Evolutionary conservation across 2,329 filamentous ascomycete species (phyloP), one percentile per base, ranked within the genome.

Genomic region (Verticillium nonalfalfae): DNA sequence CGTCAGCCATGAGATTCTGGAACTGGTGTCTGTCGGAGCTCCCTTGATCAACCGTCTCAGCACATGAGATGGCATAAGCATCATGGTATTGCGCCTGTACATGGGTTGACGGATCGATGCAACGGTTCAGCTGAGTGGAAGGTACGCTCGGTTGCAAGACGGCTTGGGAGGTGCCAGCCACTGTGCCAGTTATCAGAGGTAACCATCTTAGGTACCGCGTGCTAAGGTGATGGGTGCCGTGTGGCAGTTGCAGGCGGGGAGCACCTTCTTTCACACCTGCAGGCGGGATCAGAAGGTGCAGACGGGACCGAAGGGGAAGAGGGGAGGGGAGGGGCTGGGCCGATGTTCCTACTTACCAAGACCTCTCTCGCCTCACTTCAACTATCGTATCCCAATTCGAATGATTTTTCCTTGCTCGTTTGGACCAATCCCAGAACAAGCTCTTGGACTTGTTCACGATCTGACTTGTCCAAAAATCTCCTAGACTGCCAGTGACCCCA

Each of bases 1-100:
- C 57, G 40, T 58, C 57, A 58, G 57, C 57, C 57, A 50, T 50
- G 21, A 21, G n/a, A 50, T 50, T 34, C 38, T 50, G 26, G 45
- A 58, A 58, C 57, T 45, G 18, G 21, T 40, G 13, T 34, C 35
- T 34, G 57, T 58, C 57, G 39, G 39, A 58, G 57, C 36, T 31
- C 10, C 18, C 38, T 40, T 50, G 57, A 52, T 58, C 57, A 33
- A 45, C 57, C 57, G 57, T 58, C 57, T 58, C 57, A 58, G 33
- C 21, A 34, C 5, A 34, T 58, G 39, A 40, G 57, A 58, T 58
- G 57, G 39, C 57, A 40, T 58, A 34, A 40, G 5, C 33, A 34
- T 34, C 34, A 57, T 31, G n/a, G 10, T 58, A 18, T 21, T 36
- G 34, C 34, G 56, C 33, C 36, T 38, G 56, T 11, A 18, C 56